Evolutionary conservation across 306 rosid species (phyloP).

Genomic region (Glycine latifolia): DNA sequence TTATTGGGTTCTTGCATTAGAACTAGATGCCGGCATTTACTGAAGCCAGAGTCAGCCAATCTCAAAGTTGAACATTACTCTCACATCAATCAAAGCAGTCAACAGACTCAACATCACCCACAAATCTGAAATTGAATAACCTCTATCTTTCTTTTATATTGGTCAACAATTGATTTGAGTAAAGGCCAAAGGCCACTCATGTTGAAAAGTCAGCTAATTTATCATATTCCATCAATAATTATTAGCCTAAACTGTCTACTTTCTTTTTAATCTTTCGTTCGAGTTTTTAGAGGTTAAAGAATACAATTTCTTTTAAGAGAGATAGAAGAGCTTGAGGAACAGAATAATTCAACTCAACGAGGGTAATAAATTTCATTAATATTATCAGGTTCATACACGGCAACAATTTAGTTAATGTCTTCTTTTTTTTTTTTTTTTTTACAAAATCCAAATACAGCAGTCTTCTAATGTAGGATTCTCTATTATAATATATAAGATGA

Average conservation of each 20-base stretch:
- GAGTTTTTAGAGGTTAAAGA: background rate
- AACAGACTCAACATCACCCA: background rate
- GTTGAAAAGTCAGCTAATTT: slow-evolving; percentile 24
- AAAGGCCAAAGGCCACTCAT: background rate
- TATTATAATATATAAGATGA: slow-evolving; percentile 15
- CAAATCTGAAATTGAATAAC: background rate
- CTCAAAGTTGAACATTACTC: background rate
- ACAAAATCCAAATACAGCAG: slow-evolving; percentile 21
- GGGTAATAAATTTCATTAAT: background rate
- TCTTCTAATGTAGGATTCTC: background rate
- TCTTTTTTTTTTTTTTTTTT: background rate
- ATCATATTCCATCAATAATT: background rate
- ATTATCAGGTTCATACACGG: slow-evolving; percentile 21
- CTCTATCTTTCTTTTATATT: too few relatives aligned
- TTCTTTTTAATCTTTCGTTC: background rate
- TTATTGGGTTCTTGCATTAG: background rate
- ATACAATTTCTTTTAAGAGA: background rate
- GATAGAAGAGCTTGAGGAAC: background rate
- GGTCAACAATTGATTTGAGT: too few relatives aligned
- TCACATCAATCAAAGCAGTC: background rate
- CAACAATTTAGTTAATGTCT: slow-evolving; percentile 10
- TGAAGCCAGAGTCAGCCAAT: background rate
- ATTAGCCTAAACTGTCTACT: background rate
- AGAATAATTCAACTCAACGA: background rate
- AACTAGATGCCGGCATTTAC: background rate